phyloP scores from a whole-genome alignment of 164 flowering plant genomes.

The Vitis rotundifolia region DNA sequence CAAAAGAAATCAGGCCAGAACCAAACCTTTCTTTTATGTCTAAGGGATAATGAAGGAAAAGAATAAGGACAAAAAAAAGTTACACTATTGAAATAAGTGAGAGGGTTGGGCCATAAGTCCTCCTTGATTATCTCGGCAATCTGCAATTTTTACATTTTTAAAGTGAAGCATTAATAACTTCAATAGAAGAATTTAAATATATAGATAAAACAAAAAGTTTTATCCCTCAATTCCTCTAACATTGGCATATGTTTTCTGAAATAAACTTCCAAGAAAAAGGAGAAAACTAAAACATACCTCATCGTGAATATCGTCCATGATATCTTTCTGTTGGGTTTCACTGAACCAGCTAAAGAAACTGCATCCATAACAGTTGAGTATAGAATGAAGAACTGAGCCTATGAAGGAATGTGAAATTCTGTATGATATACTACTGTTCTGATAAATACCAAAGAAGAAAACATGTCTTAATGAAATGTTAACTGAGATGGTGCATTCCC shows the following conservation, averaged over 20 bases:
- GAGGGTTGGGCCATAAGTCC: slow-evolving; percentile 90
- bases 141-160: slow-evolving; percentile 28
- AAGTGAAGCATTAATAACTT: background rate
- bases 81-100: slow-evolving; percentile 79
- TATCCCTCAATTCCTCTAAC: background rate
- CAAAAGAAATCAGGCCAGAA: background rate
- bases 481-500: too few species aligned
- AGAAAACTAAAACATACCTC: slow-evolving; percentile 44
- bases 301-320: slow-evolving; percentile 51
- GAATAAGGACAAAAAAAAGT: slow-evolving; percentile 5
- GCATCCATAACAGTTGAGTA: slow-evolving; percentile 14
- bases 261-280: too few species aligned
- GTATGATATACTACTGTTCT: too few species aligned
- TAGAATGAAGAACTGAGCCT: background rate
- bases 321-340: slow-evolving; percentile 43
- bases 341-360: slow-evolving; percentile 87
- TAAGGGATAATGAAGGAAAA: background rate
- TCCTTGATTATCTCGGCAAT: slow-evolving; percentile 85
- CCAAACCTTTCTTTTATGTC: background rate
- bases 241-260: background rate
- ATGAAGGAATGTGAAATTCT: too few species aligned
- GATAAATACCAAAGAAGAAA: too few species aligned
- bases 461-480: too few species aligned
- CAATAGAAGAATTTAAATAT: background rate
- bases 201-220: background rate